Base-by-base conservation (phyloP, 2,329 filamentous ascomycete genomes). In the Biscogniauxia marginata region DNA sequence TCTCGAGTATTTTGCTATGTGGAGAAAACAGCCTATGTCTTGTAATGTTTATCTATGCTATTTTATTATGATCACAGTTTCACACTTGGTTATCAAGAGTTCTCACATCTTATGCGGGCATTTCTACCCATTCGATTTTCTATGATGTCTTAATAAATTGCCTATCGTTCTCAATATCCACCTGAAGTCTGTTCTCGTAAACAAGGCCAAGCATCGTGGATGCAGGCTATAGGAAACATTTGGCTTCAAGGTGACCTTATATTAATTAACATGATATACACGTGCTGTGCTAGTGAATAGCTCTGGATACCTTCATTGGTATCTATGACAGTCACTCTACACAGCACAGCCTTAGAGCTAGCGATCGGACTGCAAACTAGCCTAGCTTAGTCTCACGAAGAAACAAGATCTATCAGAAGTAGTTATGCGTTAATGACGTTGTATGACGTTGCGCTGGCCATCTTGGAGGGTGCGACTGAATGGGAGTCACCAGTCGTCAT, bases 391-490 rank as follows among this genome's bases (percentile, higher is more conserved):
- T 39, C 19, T n/a, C n/a, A 39, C 9, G 8, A 45, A 8, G 48
- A 52, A 53, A 50, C 56, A 18, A 47, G 46, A 39, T 53, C 19
- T 44, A 19, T 47, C 51, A 8, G 20, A 52, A 53, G n/a, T 50
- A 20, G 46, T 21, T 58, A 57, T 49, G 34, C 4, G 43, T 21
- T 47, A 46, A 48, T 65, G 61, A 65, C 63, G 63, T 65, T 60
- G 56, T 55, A 65, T 65, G 63, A 65, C 63, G 61, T 61, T 18
- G 55, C 48, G 39, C 49, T 43, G 25, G 39, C 23, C 30, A n/a
- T 46, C 22, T 54, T 58, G 55, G 60, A 61, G 58, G 55, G 62
- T 63, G 49, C 56, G 53, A 58, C 56, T 16, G 11, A 46, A 46
- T 49, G 50, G 22, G 46, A 52, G 44, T 50, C 19, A 21, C 34